Evolutionary conservation across 2,329 filamentous ascomycete species (phyloP), one percentile per base, ranked within the genome.

Genomic region (Aspergillus candidus): DNA sequence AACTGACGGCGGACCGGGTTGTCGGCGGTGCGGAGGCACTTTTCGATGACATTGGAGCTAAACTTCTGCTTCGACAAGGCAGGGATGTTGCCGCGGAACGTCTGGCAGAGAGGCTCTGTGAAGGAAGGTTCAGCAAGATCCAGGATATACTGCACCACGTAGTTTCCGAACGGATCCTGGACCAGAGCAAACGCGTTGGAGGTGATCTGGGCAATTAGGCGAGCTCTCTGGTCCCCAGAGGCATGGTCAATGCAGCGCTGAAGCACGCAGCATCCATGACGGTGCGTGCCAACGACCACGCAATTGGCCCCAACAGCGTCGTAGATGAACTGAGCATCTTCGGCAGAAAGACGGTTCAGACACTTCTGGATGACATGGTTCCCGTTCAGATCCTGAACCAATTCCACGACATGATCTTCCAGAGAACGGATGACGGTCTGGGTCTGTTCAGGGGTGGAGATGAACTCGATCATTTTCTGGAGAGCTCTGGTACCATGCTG

Each of bases 361-460:
- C 93, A 98, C 72, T 98, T 98, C 71, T 98, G 93, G 53, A 98
- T 96, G 59, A 98, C 93, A 60, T 98, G 93, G 60, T 98, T 98
- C 66, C 93, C 93, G 62, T 98, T 98, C 41, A 98, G 76, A 58
- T 98, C 93, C 66, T 98, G 89, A 50, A 98, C 96, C 43, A 98
- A 78, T 57, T 93, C 85, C 14, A 98, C 93, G 38, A 98, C 93
- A 48, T 87, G 82, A 63, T 82, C 78, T 51, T 83, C 79, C 40
- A 98, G 78, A 11, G 93, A 88, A 43, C 85, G 76, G 53, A 94
- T 94, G 65, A 98, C 93, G 54, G 88, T 84, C 56, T 86, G 77
- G 40, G 91, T 86, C 70, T 98, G 93, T 60, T 86, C 82, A 3
- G 82, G 77, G 18, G 88, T 94, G 41, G 84, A 86, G 60, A 98